Conservation (phyloP, 2,329 filamentous ascomycete genomes). For the Fusarium agapanthi region DNA sequence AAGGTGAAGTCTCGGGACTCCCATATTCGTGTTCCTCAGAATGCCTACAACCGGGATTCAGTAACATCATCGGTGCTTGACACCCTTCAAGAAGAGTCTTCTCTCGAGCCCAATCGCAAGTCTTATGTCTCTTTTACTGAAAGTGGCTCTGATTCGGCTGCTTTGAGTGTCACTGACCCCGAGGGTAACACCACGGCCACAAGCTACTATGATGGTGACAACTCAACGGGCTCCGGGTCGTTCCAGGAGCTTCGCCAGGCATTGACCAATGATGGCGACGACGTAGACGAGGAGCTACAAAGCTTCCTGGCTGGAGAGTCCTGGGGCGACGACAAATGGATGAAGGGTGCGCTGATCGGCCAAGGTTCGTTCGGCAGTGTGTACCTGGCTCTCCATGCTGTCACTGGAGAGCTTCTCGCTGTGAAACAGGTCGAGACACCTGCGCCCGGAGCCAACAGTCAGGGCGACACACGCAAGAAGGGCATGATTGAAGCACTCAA, state of each 20-base stretch:
- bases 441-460: slow-evolving; percentile 77
- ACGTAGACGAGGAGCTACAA: slow-evolving; percentile 86
- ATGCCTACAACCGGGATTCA: slow-evolving; percentile 77
- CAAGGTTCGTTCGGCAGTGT: slow-evolving; percentile 97
- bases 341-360: slow-evolving; percentile 97
- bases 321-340: slow-evolving; percentile 98
- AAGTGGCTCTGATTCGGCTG: slow-evolving; percentile 74
- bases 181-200: slow-evolving; percentile 75
- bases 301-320: slow-evolving; percentile 93
- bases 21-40: slow-evolving; percentile 53
- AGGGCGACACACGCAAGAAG: slow-evolving; percentile 91
- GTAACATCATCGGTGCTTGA: slow-evolving; percentile 89
- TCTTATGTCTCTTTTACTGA: slow-evolving; percentile 93
- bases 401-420: slow-evolving; percentile 96
- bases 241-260: slow-evolving; percentile 86
- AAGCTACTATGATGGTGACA: slow-evolving; percentile 87
- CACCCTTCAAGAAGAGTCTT: slow-evolving; percentile 89
- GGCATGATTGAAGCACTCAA: slow-evolving; percentile 98
- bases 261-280: slow-evolving; percentile 89
- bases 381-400: slow-evolving; percentile 91
- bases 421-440: slow-evolving; percentile 98
- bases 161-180: slow-evolving; percentile 79
- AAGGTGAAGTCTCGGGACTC: slow-evolving; percentile 56
- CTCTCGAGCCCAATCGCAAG: slow-evolving; percentile 87
- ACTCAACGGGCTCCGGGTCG: slow-evolving; percentile 75